Evolutionary conservation across 495 filamentous ascomycete species (phyloP).

Genomic region (Podospora pseudoanserina): DNA sequence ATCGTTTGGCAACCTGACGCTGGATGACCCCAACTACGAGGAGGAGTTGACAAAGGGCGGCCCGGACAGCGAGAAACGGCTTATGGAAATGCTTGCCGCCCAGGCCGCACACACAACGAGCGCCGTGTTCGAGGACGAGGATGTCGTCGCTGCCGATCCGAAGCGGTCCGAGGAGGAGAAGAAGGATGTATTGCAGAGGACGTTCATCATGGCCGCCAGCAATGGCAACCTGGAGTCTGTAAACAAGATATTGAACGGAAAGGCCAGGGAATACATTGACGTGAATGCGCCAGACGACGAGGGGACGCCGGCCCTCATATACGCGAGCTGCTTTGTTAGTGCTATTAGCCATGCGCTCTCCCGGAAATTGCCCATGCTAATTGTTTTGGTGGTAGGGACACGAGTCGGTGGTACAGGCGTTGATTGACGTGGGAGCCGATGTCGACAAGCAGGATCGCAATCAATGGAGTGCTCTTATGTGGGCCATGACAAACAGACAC

Average conservation of each 20-base stretch:
- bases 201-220: constrained; percentile 91
- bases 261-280: constrained; percentile 74
- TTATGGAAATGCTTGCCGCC: constrained; percentile 94
- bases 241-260: constrained; percentile 67
- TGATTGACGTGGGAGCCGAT: constrained; percentile 83
- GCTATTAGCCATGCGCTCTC: constrained; percentile 4
- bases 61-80: constrained; percentile 76
- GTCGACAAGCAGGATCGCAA: constrained; percentile 94
- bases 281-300: constrained; percentile 91
- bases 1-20: constrained; percentile 72
- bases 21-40: constrained; percentile 70
- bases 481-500: constrained; percentile 98
- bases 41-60: constrained; percentile 57
- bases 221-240: constrained; percentile 90
- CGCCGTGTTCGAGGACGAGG: constrained; percentile 69
- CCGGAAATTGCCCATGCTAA: constrained; percentile 19
- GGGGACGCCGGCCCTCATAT: constrained; percentile 90
- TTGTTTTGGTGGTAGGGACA: constrained; percentile 48
- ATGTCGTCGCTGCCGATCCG: constrained; percentile 68
- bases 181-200: constrained; percentile 74
- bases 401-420: constrained; percentile 77
- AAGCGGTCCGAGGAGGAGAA: constrained; percentile 75
- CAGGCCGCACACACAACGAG: constrained; percentile 81
- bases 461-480: constrained; percentile 98
- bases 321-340: constrained; percentile 96